Conservation (phyloP, 2,329 filamentous ascomycete species). For the Aspergillus phoenicis region DNA sequence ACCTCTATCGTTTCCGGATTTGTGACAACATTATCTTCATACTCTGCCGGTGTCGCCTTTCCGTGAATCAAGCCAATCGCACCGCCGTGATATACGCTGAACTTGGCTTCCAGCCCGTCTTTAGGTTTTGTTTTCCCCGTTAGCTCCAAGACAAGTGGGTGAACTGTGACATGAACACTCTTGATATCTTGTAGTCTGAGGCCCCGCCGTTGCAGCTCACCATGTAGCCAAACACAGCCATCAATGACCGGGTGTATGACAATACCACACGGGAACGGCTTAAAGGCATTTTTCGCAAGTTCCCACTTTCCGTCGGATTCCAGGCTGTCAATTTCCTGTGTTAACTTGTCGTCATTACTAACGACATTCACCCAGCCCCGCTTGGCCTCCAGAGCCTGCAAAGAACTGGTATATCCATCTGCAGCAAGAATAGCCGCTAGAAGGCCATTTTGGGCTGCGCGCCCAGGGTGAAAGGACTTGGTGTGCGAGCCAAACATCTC, state of each 20-base stretch:
- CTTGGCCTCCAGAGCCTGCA: conserved; percentile 54
- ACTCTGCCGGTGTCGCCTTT: conserved; percentile 55
- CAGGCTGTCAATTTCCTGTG: conserved; percentile 42
- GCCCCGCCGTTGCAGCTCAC: conserved; percentile 37
- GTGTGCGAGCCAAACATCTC: conserved; percentile 60
- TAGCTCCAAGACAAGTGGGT: conserved; percentile 57
- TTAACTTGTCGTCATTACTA: conserved; percentile 45
- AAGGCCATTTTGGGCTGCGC: conserved; percentile 56
- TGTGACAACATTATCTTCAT: conserved; percentile 52
- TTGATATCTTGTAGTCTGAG: conserved; percentile 38
- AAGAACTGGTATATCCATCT: conserved; percentile 54
- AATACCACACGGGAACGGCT: conserved; percentile 61
- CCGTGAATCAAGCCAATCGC: conserved; percentile 55
- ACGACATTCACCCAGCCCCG: conserved; percentile 59
- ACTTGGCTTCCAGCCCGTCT: conserved; percentile 57
- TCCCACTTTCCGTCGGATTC: conserved; percentile 49
- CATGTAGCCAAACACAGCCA: conserved; percentile 52
- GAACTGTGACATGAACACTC: conserved; percentile 49
- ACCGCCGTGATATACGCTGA: conserved; percentile 59
- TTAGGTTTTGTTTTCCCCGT: conserved; percentile 55
- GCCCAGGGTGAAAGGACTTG: conserved; percentile 58
- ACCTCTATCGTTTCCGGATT: conserved; percentile 45
- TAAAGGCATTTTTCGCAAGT: conserved; percentile 57
- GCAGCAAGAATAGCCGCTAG: conserved; percentile 50
- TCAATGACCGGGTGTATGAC: conserved; percentile 61